Conservation (phyloP, 495 filamentous ascomycete species). For the Penicillium bialowiezense region DNA sequence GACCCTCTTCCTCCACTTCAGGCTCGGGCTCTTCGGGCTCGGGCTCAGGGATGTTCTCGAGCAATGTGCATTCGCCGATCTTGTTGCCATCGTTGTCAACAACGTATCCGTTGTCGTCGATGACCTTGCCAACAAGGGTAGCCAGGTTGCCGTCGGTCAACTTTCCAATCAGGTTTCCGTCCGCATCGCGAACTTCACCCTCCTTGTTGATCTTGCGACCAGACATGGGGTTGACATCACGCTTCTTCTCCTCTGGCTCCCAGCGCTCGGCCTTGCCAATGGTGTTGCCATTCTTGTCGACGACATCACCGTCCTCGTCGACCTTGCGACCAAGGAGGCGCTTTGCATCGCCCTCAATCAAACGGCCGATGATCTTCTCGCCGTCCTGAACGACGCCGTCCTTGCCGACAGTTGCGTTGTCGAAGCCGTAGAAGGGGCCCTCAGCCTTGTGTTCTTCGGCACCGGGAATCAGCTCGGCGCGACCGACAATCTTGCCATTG, state of each 20-base stretch:
- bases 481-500: slow-evolving; percentile 73
- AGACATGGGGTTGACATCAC: slow-evolving; percentile 64
- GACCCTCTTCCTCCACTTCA: slow-evolving; percentile 34
- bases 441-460: slow-evolving; percentile 67
- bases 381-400: slow-evolving; percentile 67
- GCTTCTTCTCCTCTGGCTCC: slow-evolving; percentile 73
- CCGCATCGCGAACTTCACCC: slow-evolving; percentile 76
- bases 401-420: slow-evolving; percentile 69
- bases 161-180: slow-evolving; percentile 78
- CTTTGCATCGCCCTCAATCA: slow-evolving; percentile 70
- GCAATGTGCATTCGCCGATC: slow-evolving; percentile 74
- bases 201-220: slow-evolving; percentile 78
- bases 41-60: slow-evolving; percentile 66
- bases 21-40: slow-evolving; percentile 17
- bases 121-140: slow-evolving; percentile 69
- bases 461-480: slow-evolving; percentile 74
- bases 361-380: slow-evolving; percentile 69
- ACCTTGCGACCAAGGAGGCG: slow-evolving; percentile 70
- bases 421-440: slow-evolving; percentile 75
- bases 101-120: slow-evolving; percentile 85
- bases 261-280: slow-evolving; percentile 80
- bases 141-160: slow-evolving; percentile 71
- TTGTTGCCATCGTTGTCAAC: slow-evolving; percentile 78
- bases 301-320: slow-evolving; percentile 79
- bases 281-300: slow-evolving; percentile 78